These are phyloP conservation scores for Epithemia pelagica DNA, from an alignment of 108 stramenopile genomes.

Conservation along the genomic window DNA sequence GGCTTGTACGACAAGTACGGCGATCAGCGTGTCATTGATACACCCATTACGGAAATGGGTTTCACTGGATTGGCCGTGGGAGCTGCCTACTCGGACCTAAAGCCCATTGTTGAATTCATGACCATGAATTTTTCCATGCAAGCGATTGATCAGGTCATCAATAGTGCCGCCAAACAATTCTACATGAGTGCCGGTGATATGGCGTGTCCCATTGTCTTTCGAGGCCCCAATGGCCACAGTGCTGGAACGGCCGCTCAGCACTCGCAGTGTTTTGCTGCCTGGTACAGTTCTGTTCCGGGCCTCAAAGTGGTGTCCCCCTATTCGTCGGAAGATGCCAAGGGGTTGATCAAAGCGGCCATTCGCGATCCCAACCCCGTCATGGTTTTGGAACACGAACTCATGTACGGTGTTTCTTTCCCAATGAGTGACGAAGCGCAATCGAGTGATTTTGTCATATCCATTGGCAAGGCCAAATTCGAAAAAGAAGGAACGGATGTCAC, in stretches of 20 bases:
- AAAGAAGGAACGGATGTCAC: slow-evolving; percentile 93
- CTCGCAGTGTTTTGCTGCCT: slow-evolving; percentile 98
- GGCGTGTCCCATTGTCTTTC: slow-evolving; percentile 96
- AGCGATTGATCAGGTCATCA: slow-evolving; percentile 98
- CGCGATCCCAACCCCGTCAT: slow-evolving; percentile 98
- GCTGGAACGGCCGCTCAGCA: slow-evolving; percentile 99
- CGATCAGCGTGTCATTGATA: slow-evolving; percentile 96
- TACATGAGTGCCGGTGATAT: slow-evolving; percentile 97
- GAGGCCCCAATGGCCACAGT: slow-evolving; percentile 97
- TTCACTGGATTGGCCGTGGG: slow-evolving; percentile 96
- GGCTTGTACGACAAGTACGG: slow-evolving; percentile 98
- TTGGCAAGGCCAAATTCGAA: slow-evolving; percentile 91
- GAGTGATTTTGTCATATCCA: slow-evolving; percentile 86
- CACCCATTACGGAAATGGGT: slow-evolving; percentile 99
- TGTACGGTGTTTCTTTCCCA: slow-evolving; percentile 94
- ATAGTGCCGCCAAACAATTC: slow-evolving; percentile 97
- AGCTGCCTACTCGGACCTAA: slow-evolving; percentile 88
- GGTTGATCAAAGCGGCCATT: slow-evolving; percentile 98
- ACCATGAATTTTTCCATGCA: slow-evolving; percentile 99
- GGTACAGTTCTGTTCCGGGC: slow-evolving; percentile 89
- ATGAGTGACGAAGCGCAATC: slow-evolving; percentile 90
- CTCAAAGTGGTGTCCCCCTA: slow-evolving; percentile 96
- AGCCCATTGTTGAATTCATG: slow-evolving; percentile 99
- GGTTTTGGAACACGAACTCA: slow-evolving; percentile 96
- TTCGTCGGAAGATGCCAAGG: slow-evolving; percentile 94